Conservation (phyloP, 2,329 filamentous ascomycete genomes). For the Diaporthe humulicola region DNA sequence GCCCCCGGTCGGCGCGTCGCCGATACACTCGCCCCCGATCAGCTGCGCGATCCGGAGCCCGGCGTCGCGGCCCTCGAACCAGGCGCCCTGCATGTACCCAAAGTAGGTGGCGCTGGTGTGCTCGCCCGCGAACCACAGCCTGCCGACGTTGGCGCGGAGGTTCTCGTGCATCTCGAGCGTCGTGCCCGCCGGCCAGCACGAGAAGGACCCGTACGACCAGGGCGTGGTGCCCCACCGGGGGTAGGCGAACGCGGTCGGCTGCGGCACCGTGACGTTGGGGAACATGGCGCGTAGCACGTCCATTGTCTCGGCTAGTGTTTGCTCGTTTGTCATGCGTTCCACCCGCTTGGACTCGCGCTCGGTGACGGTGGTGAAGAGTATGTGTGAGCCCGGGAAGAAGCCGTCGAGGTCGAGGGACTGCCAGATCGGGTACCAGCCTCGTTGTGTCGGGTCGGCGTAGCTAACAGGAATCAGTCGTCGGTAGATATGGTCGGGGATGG, state of each 20-base stretch:
- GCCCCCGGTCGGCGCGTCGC: neutral
- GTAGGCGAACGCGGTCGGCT: neutral
- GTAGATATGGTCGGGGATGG: too few species aligned
- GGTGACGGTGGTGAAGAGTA: slow-evolving; percentile 5
- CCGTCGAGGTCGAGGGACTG: slow-evolving; percentile 10
- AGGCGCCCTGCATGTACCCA: slow-evolving; percentile 8
- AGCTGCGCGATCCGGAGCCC: neutral
- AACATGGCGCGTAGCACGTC: slow-evolving; percentile 18
- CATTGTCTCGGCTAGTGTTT: neutral
- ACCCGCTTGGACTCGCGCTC: slow-evolving; percentile 1
- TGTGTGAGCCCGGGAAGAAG: slow-evolving; percentile 7
- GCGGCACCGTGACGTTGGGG: neutral
- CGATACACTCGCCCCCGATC: neutral
- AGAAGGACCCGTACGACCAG: slow-evolving; percentile 1
- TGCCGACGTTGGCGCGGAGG: neutral
- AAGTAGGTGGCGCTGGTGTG: neutral
- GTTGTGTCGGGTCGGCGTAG: slow-evolving; percentile 10
- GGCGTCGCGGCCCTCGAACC: slow-evolving; percentile 11
- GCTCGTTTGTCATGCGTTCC: slow-evolving; percentile 8
- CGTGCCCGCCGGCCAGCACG: neutral
- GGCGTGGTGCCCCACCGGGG: neutral
- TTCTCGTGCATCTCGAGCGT: slow-evolving; percentile 27
- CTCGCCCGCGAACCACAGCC: slow-evolving; percentile 21
- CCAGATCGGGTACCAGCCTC: slow-evolving; percentile 15
- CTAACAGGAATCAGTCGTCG: neutral